These are phyloP conservation scores for Metschnikowia koreensis DNA, from an alignment of 805 yeast genomes.

Conservation along the genomic window DNA sequence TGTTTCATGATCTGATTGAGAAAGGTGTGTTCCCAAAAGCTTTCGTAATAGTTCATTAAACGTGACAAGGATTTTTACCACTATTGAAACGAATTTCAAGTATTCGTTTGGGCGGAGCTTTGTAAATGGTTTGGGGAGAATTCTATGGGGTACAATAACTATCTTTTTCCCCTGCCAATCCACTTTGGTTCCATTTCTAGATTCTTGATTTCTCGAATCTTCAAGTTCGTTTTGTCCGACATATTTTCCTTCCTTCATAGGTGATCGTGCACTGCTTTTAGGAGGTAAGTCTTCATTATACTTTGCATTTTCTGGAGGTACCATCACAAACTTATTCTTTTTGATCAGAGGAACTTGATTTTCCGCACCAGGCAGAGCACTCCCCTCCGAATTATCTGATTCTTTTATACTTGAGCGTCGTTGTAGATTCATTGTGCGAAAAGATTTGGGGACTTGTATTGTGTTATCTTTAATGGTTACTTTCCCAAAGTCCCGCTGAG, in stretches of 20 bases:
- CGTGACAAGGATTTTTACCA: slow-evolving; percentile 38
- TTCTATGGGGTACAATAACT: slow-evolving; percentile 41
- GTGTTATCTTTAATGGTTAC: slow-evolving; percentile 15
- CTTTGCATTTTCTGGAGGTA: background rate
- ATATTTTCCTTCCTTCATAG: background rate
- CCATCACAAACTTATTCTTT: slow-evolving; percentile 7
- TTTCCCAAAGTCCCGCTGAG: slow-evolving; percentile 7
- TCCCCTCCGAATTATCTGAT: background rate
- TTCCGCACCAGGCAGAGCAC: background rate
- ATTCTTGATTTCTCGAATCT: background rate
- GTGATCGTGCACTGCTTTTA: background rate
- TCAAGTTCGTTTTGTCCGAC: background rate
- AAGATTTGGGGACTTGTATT: slow-evolving; percentile 17
- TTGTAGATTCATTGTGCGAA: slow-evolving; percentile 17
- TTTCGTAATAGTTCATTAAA: slow-evolving; percentile 25
- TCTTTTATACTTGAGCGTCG: slow-evolving; percentile 10
- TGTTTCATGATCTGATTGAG: background rate
- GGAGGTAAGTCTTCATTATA: background rate
- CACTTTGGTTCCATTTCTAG: background rate
- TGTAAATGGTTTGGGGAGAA: slow-evolving; percentile 40
- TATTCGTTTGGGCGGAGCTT: slow-evolving; percentile 38
- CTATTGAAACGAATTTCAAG: slow-evolving; percentile 32
- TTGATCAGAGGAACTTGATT: background rate
- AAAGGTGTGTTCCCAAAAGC: slow-evolving; percentile 10
- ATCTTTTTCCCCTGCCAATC: slow-evolving; percentile 20